Conservation (phyloP, 768 basidiomycete species). For the Nevesoporus exiguus region DNA sequence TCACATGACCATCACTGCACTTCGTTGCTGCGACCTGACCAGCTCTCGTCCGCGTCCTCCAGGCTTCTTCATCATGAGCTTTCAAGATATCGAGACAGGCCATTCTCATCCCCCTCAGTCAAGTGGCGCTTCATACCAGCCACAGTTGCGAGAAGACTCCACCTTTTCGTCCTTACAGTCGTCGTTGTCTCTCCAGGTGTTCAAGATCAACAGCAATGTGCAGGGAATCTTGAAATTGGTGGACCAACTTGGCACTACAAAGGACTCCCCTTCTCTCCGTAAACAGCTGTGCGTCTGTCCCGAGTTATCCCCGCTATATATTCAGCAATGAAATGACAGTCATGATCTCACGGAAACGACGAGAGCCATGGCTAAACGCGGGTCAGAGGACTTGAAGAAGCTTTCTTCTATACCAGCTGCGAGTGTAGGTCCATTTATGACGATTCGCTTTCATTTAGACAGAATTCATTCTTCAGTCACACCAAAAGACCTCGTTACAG, state of each 20-base stretch:
- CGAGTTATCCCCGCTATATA: neutral
- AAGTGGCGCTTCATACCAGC: slow-evolving; percentile 32
- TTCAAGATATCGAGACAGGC: slow-evolving; percentile 50
- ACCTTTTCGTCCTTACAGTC: slow-evolving; percentile 74
- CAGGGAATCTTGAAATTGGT: slow-evolving; percentile 94
- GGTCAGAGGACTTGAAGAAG: slow-evolving; percentile 90
- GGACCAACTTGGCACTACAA: slow-evolving; percentile 86
- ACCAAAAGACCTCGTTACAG: slow-evolving; percentile 78
- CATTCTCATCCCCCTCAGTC: slow-evolving; percentile 31
- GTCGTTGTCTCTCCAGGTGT: slow-evolving; percentile 86
- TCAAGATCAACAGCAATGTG: slow-evolving; percentile 98
- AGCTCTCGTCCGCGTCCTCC: neutral
- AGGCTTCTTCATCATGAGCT: slow-evolving; percentile 38
- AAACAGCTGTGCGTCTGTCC: slow-evolving; percentile 70
- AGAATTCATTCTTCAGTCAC: slow-evolving; percentile 46
- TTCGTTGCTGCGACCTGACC: neutral
- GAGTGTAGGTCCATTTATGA: slow-evolving; percentile 43
- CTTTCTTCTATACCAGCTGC: slow-evolving; percentile 64
- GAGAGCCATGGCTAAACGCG: slow-evolving; percentile 90
- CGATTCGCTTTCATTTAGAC: neutral
- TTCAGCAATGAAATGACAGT: slow-evolving; percentile 39
- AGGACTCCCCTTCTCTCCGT: slow-evolving; percentile 75
- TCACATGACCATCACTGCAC: neutral
- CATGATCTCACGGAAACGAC: slow-evolving; percentile 95
- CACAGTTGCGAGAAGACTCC: slow-evolving; percentile 58